These are phyloP conservation scores for Paracoccidioides brasiliensis DNA, from an alignment of 2,329 filamentous ascomycete species.

Conservation along the genomic window DNA sequence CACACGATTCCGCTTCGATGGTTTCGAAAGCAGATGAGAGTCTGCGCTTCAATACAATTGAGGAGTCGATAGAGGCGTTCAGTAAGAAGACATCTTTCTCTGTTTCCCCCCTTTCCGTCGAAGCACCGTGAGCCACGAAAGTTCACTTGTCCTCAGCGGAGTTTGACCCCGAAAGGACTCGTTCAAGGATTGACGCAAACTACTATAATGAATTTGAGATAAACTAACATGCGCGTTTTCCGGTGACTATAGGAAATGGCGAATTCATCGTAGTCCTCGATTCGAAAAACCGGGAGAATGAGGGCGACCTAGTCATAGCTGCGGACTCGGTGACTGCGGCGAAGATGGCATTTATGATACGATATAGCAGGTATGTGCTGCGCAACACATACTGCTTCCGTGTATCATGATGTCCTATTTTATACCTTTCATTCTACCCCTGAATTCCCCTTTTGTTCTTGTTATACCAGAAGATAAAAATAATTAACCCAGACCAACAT, in stretches of 20 bases:
- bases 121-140: not conserved
- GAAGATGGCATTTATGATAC: slow-evolving; percentile 94
- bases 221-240: slow-evolving; percentile 11
- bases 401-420: not conserved
- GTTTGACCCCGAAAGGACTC: not conserved
- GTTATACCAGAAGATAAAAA: not conserved
- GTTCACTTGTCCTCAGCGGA: not conserved
- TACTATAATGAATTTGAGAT: not conserved
- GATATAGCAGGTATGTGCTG: slow-evolving; percentile 51
- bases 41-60: slow-evolving; percentile 30
- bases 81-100: slow-evolving; percentile 21
- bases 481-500: not conserved
- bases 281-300: slow-evolving; percentile 84
- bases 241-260: slow-evolving; percentile 46
- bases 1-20: slow-evolving; percentile 15
- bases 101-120: not conserved
- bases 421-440: not conserved
- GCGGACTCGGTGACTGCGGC: slow-evolving; percentile 69
- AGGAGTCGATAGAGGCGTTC: slow-evolving; percentile 30
- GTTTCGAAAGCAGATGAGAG: slow-evolving; percentile 21
- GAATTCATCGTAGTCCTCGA: slow-evolving; percentile 96
- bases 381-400: not conserved
- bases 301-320: slow-evolving; percentile 94
- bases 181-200: not conserved
- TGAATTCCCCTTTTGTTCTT: not conserved